Percentiles rank a stretch among this genome's conserved stretches.
Evolutionary conservation across 805 yeast species (phyloP).

Genomic region (Myxozyma mucilagina): DNA sequence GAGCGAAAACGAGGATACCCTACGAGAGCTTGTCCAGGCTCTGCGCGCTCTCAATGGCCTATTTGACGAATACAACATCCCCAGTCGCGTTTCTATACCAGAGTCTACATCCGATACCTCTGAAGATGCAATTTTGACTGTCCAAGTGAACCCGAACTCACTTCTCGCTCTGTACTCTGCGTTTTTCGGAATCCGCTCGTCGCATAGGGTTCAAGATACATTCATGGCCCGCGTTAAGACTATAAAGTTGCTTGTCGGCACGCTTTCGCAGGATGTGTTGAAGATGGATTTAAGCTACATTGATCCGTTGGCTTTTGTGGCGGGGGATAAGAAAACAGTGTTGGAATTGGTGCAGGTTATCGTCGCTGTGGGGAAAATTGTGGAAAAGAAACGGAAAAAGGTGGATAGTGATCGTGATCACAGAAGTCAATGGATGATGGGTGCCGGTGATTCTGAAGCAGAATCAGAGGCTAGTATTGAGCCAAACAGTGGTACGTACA

Average conservation of each 20-base stretch:
- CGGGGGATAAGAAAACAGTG: slow-evolving; percentile 11
- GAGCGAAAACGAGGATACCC: neutral
- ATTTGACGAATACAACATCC: neutral
- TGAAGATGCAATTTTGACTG: neutral
- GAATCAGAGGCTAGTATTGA: slow-evolving; percentile 16
- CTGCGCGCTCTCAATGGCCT: slow-evolving; percentile 1
- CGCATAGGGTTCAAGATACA: slow-evolving; percentile 14
- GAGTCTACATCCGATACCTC: neutral
- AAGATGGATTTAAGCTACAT: slow-evolving; percentile 19
- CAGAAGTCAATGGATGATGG: neutral
- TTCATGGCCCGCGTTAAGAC: slow-evolving; percentile 16
- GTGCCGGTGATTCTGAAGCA: neutral
- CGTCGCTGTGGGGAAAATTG: slow-evolving; percentile 17
- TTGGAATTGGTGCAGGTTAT: slow-evolving; percentile 14
- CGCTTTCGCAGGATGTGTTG: slow-evolving; percentile 19
- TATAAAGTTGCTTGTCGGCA: slow-evolving; percentile 22
- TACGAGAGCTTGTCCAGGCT: neutral
- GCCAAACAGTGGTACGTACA: slow-evolving; percentile 19
- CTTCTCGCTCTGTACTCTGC: slow-evolving; percentile 15
- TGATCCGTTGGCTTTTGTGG: slow-evolving; percentile 21
- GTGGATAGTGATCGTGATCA: neutral
- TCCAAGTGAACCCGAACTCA: slow-evolving; percentile 10
- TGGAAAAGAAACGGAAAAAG: slow-evolving; percentile 1
- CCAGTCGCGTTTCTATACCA: slow-evolving; percentile 1
- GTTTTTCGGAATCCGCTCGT: slow-evolving; percentile 2